Percentiles rank a stretch among this genome's conserved stretches.
These are phyloP conservation scores for Anthracocystis setariae DNA, from an alignment of 1,284 basidiomycete genomes.

Conservation along the genomic window DNA sequence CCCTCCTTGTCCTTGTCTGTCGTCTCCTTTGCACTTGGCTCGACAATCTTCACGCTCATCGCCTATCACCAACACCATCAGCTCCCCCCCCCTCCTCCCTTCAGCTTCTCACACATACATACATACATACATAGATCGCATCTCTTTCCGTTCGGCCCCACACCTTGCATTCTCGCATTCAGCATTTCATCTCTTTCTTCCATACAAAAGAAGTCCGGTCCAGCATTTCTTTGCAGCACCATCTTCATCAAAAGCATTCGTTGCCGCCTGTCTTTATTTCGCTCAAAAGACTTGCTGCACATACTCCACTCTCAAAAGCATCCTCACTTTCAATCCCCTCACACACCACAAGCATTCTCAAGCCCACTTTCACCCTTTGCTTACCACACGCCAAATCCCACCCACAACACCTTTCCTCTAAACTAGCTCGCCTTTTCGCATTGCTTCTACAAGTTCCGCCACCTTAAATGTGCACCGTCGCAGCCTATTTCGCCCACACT, in stretches of 20 bases:
- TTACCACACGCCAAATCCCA: neutral
- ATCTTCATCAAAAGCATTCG: conserved; percentile 10
- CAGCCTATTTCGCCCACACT: conserved; percentile 10
- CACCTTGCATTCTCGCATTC: conserved; percentile 1
- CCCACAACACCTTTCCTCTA: conserved; percentile 4
- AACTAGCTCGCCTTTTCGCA: neutral
- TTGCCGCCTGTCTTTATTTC: conserved; percentile 6
- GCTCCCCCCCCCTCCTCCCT: too few relatives aligned
- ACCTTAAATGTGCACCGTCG: conserved; percentile 14
- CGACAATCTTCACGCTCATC: neutral
- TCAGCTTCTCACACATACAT: neutral
- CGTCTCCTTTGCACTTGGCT: neutral
- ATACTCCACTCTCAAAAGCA: conserved; percentile 20
- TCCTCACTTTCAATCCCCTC: neutral
- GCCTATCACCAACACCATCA: too few relatives aligned
- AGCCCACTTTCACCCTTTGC: neutral
- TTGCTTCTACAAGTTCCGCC: conserved; percentile 1
- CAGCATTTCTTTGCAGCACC: neutral
- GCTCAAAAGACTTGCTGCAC: too few relatives aligned
- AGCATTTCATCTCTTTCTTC: neutral
- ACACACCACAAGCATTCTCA: neutral
- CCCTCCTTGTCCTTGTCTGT: neutral
- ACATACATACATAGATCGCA: neutral
- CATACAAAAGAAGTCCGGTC: neutral
- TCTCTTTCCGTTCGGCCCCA: neutral